phyloP scores from a whole-genome alignment of 352 stramenopile genomes.

The Phytophthora cryptogea region DNA sequence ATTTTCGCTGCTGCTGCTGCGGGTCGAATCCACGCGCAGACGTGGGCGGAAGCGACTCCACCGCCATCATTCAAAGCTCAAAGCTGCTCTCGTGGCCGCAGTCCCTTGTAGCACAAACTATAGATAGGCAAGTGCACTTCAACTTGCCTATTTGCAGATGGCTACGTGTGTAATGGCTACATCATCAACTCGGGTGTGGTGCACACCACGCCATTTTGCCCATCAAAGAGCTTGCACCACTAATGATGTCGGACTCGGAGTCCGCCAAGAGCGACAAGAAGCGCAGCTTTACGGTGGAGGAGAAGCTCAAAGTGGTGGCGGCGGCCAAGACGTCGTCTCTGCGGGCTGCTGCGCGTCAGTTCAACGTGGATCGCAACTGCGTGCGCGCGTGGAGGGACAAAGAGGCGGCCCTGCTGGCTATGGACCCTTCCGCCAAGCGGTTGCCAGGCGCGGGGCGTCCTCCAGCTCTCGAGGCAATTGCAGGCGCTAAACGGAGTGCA shows the following conservation, averaged over 20 bases:
- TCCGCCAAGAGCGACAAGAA: slow-evolving; percentile 54
- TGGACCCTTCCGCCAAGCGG: slow-evolving; percentile 59
- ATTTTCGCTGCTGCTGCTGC: slow-evolving; percentile 39
- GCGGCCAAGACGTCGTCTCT: slow-evolving; percentile 59
- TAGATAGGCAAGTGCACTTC: slow-evolving; percentile 15
- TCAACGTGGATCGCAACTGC: slow-evolving; percentile 77
- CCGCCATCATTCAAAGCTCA: slow-evolving; percentile 8
- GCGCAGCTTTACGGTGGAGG: slow-evolving; percentile 75
- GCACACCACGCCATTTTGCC: background rate
- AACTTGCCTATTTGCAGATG: slow-evolving; percentile 14
- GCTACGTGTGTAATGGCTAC: slow-evolving; percentile 5
- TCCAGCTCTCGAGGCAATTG: background rate
- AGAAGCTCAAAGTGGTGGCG: slow-evolving; percentile 71
- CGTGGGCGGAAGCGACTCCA: slow-evolving; percentile 24
- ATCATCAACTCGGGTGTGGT: background rate
- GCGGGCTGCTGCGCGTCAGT: slow-evolving; percentile 57
- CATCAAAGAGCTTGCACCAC: background rate
- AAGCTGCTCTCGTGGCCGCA: background rate
- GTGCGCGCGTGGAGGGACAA: slow-evolving; percentile 73
- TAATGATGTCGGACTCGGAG: slow-evolving; percentile 15
- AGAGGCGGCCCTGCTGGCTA: slow-evolving; percentile 56
- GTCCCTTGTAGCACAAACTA: slow-evolving; percentile 2
- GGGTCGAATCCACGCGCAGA: slow-evolving; percentile 20
- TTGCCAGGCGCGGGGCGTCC: slow-evolving; percentile 55
- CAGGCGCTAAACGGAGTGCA: slow-evolving; percentile 6